phyloP scores from a whole-genome alignment of 805 yeast species.

The Starmerella sirachaensis region DNA sequence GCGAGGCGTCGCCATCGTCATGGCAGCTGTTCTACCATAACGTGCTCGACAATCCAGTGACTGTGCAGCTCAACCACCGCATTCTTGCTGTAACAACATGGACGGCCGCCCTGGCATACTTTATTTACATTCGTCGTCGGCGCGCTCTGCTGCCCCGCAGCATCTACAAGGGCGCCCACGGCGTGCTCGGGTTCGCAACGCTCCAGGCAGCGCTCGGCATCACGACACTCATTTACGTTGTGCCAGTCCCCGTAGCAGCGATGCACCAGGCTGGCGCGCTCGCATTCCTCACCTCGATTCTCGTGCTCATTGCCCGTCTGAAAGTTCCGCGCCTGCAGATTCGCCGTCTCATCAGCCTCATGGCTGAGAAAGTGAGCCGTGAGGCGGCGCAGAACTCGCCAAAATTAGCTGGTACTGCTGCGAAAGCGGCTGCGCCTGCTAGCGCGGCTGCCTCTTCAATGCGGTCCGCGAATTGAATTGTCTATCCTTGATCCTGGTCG shows the following conservation, averaged over 20 bases:
- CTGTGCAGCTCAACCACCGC: constrained; percentile 88
- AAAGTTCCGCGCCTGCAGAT: constrained; percentile 41
- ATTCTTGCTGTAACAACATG: constrained; percentile 74
- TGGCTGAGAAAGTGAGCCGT: constrained; percentile 16
- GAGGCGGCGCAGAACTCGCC: constrained; percentile 1
- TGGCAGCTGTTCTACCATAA: constrained; percentile 52
- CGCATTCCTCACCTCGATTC: constrained; percentile 70
- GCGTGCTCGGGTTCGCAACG: constrained; percentile 71
- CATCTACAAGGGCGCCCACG: constrained; percentile 34
- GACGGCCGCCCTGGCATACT: constrained; percentile 54
- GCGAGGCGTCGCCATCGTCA: constrained; percentile 32
- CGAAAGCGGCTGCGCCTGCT: constrained; percentile 1
- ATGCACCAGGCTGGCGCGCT: constrained; percentile 96
- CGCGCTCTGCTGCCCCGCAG: constrained; percentile 41
- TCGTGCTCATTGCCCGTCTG: constrained; percentile 47
- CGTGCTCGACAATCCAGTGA: constrained; percentile 85
- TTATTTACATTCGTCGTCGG: constrained; percentile 49
- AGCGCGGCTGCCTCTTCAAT: too few species aligned
- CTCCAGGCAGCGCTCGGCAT: constrained; percentile 82
- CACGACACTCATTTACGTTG: constrained; percentile 69
- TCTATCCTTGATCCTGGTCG: too few species aligned
- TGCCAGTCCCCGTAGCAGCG: constrained; percentile 87
- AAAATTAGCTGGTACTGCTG: constrained; percentile 4
- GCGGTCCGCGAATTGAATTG: too few species aligned
- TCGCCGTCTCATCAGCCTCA: constrained; percentile 17